Conservation (phyloP, 768 basidiomycete genomes). For the Omphalotus guepiniiformis region DNA sequence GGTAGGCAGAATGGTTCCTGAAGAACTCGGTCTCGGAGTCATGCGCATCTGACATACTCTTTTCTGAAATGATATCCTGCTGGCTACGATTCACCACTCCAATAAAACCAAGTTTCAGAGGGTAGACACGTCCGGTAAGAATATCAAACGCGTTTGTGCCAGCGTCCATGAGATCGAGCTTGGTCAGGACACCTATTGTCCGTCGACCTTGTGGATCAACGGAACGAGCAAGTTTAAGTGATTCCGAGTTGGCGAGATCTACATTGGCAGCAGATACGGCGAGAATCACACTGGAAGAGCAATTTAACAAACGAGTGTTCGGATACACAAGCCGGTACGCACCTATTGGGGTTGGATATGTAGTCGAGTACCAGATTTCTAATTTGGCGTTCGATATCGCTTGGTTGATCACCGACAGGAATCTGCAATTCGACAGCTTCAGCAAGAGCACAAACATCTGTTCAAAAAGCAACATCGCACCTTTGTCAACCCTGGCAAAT, state of each 20-base stretch:
- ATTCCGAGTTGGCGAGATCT: conserved; percentile 97
- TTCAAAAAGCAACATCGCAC: conserved; percentile 34
- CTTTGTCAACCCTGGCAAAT: conserved; percentile 96
- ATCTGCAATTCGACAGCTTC: conserved; percentile 46
- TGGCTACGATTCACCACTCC: conserved; percentile 98
- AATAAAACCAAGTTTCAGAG: conserved; percentile 96
- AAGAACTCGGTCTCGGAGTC: conserved; percentile 91
- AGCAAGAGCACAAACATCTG: not conserved
- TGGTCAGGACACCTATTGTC: conserved; percentile 95
- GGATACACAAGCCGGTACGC: conserved; percentile 15
- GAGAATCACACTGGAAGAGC: conserved; percentile 73
- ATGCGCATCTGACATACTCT: conserved; percentile 80
- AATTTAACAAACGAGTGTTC: conserved; percentile 1
- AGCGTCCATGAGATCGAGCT: conserved; percentile 98
- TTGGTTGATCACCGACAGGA: conserved; percentile 94
- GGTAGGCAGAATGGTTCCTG: conserved; percentile 81
- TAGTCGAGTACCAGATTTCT: conserved; percentile 93
- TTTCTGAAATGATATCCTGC: conserved; percentile 89
- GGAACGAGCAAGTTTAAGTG: conserved; percentile 91
- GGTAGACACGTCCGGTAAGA: conserved; percentile 94
- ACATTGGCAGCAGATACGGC: conserved; percentile 98
- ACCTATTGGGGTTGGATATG: conserved; percentile 96
- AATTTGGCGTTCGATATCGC: conserved; percentile 97
- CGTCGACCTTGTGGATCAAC: conserved; percentile 96
- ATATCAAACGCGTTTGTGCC: conserved; percentile 97